Conservation (phyloP, 768 basidiomycete genomes). For the Clavaria fumosa region DNA sequence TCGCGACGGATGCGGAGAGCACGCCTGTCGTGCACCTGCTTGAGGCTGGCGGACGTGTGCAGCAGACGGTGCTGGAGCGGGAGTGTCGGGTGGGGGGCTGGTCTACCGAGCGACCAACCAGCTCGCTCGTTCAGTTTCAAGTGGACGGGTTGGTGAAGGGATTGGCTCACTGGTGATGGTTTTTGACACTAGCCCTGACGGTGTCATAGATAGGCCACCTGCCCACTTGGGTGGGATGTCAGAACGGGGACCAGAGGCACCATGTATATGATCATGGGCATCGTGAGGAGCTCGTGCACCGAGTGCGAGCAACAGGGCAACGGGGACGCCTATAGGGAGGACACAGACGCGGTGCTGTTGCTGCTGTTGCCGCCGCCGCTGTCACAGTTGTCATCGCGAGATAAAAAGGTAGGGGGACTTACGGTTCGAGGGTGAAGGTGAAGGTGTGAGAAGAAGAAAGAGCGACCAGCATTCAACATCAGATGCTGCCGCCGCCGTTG, state of each 20-base stretch:
- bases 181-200: slow-evolving; percentile 47
- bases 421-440: too few species aligned
- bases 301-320: slow-evolving; percentile 61
- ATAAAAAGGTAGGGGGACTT: too few species aligned
- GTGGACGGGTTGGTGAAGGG: background rate
- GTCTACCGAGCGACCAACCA: slow-evolving; percentile 8
- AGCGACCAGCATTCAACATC: too few species aligned
- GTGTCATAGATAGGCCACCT: slow-evolving; percentile 32
- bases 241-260: slow-evolving; percentile 41
- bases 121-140: too few species aligned
- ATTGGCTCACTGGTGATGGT: slow-evolving; percentile 42
- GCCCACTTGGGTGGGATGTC: slow-evolving; percentile 52
- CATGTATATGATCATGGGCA: slow-evolving; percentile 43
- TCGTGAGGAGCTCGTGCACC: slow-evolving; percentile 46
- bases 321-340: slow-evolving; percentile 67
- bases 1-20: slow-evolving; percentile 86
- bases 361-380: too few species aligned
- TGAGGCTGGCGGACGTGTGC: slow-evolving; percentile 71
- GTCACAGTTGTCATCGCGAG: too few species aligned
- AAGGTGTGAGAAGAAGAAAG: too few species aligned
- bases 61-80: slow-evolving; percentile 59
- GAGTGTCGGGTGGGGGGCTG: slow-evolving; percentile 38
- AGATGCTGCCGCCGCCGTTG: too few species aligned
- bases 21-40: too few species aligned
- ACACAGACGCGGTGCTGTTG: too few species aligned